Evolutionary conservation across 768 basidiomycete species (phyloP), one percentile per base, ranked within the genome.

Genomic region (Chlorophyllum brunneum): DNA sequence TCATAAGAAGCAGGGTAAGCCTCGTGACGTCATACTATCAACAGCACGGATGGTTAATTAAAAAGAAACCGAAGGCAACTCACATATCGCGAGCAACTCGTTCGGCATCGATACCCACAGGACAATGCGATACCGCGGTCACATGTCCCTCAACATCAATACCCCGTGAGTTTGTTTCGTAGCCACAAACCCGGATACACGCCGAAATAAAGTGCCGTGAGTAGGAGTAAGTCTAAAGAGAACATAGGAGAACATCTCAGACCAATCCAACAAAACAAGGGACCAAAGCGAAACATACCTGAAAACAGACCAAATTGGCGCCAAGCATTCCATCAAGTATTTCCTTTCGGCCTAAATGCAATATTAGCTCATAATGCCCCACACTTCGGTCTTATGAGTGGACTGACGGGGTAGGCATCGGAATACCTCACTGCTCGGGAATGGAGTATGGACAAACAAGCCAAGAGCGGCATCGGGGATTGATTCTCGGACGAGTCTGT

Each of bases 271-370:
- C 15, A 11, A 41, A 48, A 38, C 33, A 16, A 52, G 16, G 30
- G 10, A 27, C n/a, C 18, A 49, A 15, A 15, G 34, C 38, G 62
- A n/a, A n/a, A n/a, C 70, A 24, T 49, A 76, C 80, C 73, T 92
- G 91, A 89, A 99, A 98, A 68, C 92, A 95, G 43, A 98, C 84
- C 29, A 97, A 79, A 70, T 97, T 94, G 43, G 95, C 93, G 26
- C 95, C 94, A 39, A 98, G 86, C 92, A 99, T 97, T 31, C 95
- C 97, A 57, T 98, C 93, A 22, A 99, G 78, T 55, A 98, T 91
- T 70, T 98, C 94, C 61, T 88, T 90, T 41, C 95, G 83, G 43
- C 85, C 85, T 83, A 48, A 29, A 39, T 33, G 11, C 23, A 15
- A n/a, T 23, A 31, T 27, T 27, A 50, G 44, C n/a, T 2, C 34